Percentiles rank a stretch among this genome's conserved stretches.
These are phyloP conservation scores for Suhomyces prunicola DNA, from an alignment of 805 yeast species.

Conservation along the genomic window DNA sequence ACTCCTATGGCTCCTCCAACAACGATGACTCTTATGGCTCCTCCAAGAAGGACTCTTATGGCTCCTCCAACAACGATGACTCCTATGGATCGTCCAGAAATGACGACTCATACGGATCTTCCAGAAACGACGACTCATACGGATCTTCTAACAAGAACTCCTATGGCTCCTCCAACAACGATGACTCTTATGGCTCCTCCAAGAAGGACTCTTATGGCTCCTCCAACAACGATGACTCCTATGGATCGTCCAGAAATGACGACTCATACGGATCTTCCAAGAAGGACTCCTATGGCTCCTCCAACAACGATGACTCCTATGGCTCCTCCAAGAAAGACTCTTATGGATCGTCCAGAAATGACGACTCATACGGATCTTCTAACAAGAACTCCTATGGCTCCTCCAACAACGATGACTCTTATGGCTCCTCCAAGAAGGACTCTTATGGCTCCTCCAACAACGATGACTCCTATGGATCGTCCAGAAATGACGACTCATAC, in stretches of 20 bases:
- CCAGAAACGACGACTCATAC: slow-evolving; percentile 15
- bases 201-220: slow-evolving; percentile 15
- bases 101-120: slow-evolving; percentile 16
- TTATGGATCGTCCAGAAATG: slow-evolving; percentile 19
- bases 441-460: slow-evolving; percentile 16
- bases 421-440: slow-evolving; percentile 19
- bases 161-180: slow-evolving; percentile 12
- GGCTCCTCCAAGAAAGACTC: slow-evolving; percentile 20
- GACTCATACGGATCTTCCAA: slow-evolving; percentile 13
- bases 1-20: slow-evolving; percentile 20
- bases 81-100: slow-evolving; percentile 14
- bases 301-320: slow-evolving; percentile 16
- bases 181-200: slow-evolving; percentile 14
- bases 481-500: neutral
- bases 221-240: slow-evolving; percentile 10
- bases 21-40: slow-evolving; percentile 10
- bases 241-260: slow-evolving; percentile 12
- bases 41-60: slow-evolving; percentile 10
- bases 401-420: slow-evolving; percentile 15
- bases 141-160: slow-evolving; percentile 15
- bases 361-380: slow-evolving; percentile 17
- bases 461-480: slow-evolving; percentile 11
- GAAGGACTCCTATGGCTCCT: slow-evolving; percentile 17
- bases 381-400: slow-evolving; percentile 20
- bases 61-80: slow-evolving; percentile 9